Base-by-base conservation (phyloP, 768 basidiomycete genomes). In the Leccinum broughii region DNA sequence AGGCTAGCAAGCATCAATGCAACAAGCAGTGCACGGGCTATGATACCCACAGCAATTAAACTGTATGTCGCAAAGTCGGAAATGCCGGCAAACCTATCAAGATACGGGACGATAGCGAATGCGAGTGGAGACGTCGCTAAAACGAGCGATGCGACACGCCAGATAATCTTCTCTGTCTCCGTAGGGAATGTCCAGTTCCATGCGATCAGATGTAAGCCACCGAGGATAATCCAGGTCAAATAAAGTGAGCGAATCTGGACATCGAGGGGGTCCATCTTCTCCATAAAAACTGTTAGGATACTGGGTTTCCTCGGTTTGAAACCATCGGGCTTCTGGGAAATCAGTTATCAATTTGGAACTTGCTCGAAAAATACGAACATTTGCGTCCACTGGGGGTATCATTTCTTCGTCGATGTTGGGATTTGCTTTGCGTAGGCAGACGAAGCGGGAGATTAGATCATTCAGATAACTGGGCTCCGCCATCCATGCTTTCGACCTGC, bases 1-100 rank as follows among this genome's bases (percentile, higher is more conserved):
- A 60, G 39, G 22, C 55, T 60, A 9, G 41, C 50, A 11, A 54
- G 22, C 53, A 54, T 54, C 32, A 54, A 32, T 20, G 20, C 53
- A 20, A 37, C 53, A 6, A 54, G 53, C 7, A 35, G 22, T 14
- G 37, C 35, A 13, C 53, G 53, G 7, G 53, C 24, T 15, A 17
- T 37, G 34, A 54, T 11, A 48, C 53, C 53, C 20, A 54, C 17
- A 51, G 22, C 28, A 17, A 13, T 28, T 17, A 51, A 28, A 1
- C 15, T 17, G 28, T 51, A 51, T 2, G 26, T 28, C 2, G 28
- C 10, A 51, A 9, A 6, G 22, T 51, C 26, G 3, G 50, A 26
- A 4, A 26, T 26, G 50, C 8, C 6, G 2, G 13, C 15, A 15
- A 44, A 44, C n/a, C 41, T 51, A 24, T 51, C 51, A 11, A 15